phyloP scores from a whole-genome alignment of 2,329 filamentous ascomycete species.

The Cytospora piceae region DNA sequence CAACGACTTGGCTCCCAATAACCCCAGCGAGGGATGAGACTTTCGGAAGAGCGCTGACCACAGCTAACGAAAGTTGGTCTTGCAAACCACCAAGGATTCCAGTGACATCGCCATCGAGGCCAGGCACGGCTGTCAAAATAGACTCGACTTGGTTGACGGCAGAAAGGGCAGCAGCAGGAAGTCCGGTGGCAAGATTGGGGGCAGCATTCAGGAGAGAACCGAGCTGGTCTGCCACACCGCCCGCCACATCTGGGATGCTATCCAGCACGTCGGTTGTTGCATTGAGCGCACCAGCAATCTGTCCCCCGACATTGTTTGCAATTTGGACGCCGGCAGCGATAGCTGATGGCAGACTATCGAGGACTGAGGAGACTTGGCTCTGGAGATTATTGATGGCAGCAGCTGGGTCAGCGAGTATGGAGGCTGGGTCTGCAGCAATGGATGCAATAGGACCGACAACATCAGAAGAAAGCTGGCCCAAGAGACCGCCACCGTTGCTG shows the following conservation, averaged over 20 bases:
- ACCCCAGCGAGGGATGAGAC: slow-evolving; percentile 26
- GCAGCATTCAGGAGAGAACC: slow-evolving; percentile 27
- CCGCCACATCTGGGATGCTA: slow-evolving; percentile 22
- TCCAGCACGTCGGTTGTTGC: slow-evolving; percentile 24
- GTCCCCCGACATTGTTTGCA: slow-evolving; percentile 24
- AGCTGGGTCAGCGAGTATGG: slow-evolving; percentile 23
- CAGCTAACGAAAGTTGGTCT: slow-evolving; percentile 21
- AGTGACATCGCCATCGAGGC: slow-evolving; percentile 3
- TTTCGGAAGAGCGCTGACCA: slow-evolving; percentile 22
- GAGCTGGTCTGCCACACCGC: slow-evolving; percentile 26
- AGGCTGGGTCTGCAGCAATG: slow-evolving; percentile 24
- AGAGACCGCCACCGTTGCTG: slow-evolving; percentile 8
- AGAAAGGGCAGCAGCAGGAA: slow-evolving; percentile 28
- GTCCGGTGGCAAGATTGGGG: slow-evolving; percentile 27
- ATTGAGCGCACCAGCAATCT: slow-evolving; percentile 25
- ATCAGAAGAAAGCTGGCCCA: slow-evolving; percentile 28
- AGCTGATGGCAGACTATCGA: slow-evolving; percentile 27
- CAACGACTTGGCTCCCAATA: slow-evolving; percentile 21
- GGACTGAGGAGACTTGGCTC: slow-evolving; percentile 24
- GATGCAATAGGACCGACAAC: slow-evolving; percentile 24
- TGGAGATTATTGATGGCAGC: slow-evolving; percentile 25
- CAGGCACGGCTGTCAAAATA: slow-evolving; percentile 19
- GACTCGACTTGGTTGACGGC: slow-evolving; percentile 24
- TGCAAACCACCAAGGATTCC: slow-evolving; percentile 18
- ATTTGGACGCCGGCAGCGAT: slow-evolving; percentile 28